Conservation (phyloP, 129 eudicot genomes). For the Deinandra increscens region DNA sequence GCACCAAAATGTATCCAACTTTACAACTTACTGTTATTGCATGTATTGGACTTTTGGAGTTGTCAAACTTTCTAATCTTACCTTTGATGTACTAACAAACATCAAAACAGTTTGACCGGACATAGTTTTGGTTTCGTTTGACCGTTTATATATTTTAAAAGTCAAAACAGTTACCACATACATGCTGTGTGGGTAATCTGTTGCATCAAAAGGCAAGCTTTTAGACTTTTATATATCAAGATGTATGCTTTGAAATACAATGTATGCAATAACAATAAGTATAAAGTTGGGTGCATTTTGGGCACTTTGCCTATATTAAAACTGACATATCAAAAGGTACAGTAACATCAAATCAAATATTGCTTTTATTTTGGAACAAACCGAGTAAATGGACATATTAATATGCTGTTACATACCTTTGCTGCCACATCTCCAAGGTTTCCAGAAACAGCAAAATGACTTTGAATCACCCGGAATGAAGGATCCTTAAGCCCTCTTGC, state of each 20-base stretch:
- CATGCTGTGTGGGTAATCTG: background rate
- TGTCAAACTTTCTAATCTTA: background rate
- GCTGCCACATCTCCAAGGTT: conserved; percentile 98
- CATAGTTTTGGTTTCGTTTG: background rate
- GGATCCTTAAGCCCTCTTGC: conserved; percentile 99
- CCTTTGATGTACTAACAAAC: background rate
- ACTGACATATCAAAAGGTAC: background rate
- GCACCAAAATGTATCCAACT: conserved; percentile 2
- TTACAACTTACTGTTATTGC: background rate
- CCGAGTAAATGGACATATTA: background rate
- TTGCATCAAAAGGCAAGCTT: background rate
- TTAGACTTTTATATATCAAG: background rate
- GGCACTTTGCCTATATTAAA: background rate
- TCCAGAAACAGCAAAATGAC: conserved; percentile 84
- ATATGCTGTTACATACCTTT: conserved; percentile 53
- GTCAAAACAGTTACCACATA: background rate
- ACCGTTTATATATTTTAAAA: background rate
- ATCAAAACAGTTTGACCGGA: background rate
- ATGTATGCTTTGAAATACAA: background rate
- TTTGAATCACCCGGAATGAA: conserved; percentile 91
- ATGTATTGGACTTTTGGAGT: background rate
- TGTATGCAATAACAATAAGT: background rate
- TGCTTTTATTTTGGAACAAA: conserved; percentile 12
- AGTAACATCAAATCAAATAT: background rate
- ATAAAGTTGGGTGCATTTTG: background rate